phyloP scores from a whole-genome alignment of 2,329 filamentous ascomycete species.

The Neofusicoccum parvum region DNA sequence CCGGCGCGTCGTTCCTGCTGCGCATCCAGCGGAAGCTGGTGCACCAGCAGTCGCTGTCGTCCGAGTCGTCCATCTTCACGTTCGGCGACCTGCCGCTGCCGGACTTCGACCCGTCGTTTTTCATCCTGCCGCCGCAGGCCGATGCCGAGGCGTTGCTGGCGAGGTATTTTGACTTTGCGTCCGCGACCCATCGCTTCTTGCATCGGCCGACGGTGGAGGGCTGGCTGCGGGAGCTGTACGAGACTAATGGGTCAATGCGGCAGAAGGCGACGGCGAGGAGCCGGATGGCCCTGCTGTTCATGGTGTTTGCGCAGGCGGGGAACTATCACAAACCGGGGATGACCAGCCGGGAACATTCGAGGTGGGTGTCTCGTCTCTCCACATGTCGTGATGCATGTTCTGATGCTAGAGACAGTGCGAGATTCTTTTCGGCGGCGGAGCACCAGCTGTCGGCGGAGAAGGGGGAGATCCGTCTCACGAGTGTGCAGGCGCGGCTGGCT shows the following conservation, averaged over 20 bases:
- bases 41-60: conserved; percentile 42
- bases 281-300: conserved; percentile 36
- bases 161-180: conserved; percentile 63
- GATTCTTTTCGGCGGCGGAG: conserved; percentile 50
- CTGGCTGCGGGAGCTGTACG: conserved; percentile 40
- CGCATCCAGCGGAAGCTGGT: conserved; percentile 52
- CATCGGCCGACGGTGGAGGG: conserved; percentile 56
- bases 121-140: conserved; percentile 41
- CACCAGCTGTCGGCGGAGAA: conserved; percentile 52
- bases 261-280: conserved; percentile 30
- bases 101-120: conserved; percentile 37
- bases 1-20: conserved; percentile 53
- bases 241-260: conserved; percentile 30
- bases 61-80: conserved; percentile 51
- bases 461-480: conserved; percentile 57
- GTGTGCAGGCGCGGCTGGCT: conserved; percentile 59
- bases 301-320: conserved; percentile 41
- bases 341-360: not conserved
- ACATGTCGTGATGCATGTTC: not conserved
- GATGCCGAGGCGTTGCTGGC: conserved; percentile 49
- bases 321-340: not conserved
- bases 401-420: conserved; percentile 40
- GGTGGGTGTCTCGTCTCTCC: not conserved
- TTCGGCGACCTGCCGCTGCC: conserved; percentile 54
- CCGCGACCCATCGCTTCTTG: conserved; percentile 62